These are phyloP conservation scores for Nicotiana noctiflora DNA, from an alignment of 257 asterid species.

Conservation along the genomic window DNA sequence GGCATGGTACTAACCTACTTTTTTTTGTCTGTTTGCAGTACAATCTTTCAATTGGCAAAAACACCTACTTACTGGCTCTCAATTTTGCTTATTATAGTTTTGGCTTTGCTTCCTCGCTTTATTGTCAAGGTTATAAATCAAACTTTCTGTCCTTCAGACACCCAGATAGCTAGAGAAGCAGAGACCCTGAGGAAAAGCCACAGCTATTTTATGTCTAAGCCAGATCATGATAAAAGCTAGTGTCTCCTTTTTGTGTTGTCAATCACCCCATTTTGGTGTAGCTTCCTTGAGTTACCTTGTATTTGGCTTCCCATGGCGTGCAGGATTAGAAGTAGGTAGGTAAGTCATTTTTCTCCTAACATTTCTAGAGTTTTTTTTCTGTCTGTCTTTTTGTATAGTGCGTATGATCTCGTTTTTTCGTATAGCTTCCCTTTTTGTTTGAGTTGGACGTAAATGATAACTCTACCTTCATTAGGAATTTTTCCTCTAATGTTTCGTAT, in stretches of 20 bases:
- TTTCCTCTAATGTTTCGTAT: background rate
- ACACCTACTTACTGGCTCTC: constrained; percentile 84
- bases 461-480: background rate
- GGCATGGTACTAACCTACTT: constrained; percentile 1
- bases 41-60: constrained; percentile 71
- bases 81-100: constrained; percentile 60
- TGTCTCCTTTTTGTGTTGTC: constrained; percentile 18
- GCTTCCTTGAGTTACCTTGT: constrained; percentile 23
- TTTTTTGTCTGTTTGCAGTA: constrained; percentile 45
- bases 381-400: background rate
- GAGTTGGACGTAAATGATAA: background rate
- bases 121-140: constrained; percentile 58
- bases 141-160: constrained; percentile 86
- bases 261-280: constrained; percentile 14
- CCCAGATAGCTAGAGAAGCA: constrained; percentile 93
- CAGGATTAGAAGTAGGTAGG: constrained; percentile 21
- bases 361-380: background rate
- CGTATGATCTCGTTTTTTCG: background rate
- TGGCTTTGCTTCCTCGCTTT: constrained; percentile 94
- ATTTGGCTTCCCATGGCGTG: constrained; percentile 24
- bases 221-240: constrained; percentile 44
- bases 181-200: constrained; percentile 57
- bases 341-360: constrained; percentile 10
- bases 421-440: background rate
- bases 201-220: constrained; percentile 34